Percentiles rank a stretch among this genome's conserved stretches.
Evolutionary conservation across 2,329 filamentous ascomycete species (phyloP).

Genomic region (Microcyclosporella mali): DNA sequence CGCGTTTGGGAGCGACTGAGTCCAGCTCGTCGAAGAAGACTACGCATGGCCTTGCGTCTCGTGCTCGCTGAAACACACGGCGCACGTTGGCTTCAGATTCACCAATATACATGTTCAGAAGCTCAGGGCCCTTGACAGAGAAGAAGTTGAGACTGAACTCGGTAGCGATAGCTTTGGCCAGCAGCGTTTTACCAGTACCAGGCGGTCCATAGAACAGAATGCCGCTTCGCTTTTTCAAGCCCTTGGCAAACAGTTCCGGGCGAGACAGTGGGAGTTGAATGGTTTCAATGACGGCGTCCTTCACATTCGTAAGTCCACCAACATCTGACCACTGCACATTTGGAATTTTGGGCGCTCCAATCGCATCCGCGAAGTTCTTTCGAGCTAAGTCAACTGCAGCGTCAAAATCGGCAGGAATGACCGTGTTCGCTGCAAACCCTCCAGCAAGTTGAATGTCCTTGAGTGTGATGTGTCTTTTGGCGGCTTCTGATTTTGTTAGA

Average conservation of each 20-base stretch:
- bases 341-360: constrained; percentile 94
- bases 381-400: constrained; percentile 89
- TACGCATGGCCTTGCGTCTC: constrained; percentile 79
- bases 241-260: constrained; percentile 90
- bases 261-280: constrained; percentile 88
- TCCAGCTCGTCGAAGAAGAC: constrained; percentile 94
- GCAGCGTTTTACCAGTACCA: constrained; percentile 84
- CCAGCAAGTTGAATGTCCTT: constrained; percentile 85
- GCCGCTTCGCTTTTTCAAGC: constrained; percentile 94
- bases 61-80: constrained; percentile 77
- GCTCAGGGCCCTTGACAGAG: constrained; percentile 82
- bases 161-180: constrained; percentile 87
- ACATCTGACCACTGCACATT: constrained; percentile 97
- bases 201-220: constrained; percentile 90
- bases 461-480: constrained; percentile 44
- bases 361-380: constrained; percentile 96
- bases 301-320: constrained; percentile 85
- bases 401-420: constrained; percentile 81
- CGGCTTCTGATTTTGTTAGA: constrained; percentile 34
- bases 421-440: constrained; percentile 67
- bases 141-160: constrained; percentile 95
- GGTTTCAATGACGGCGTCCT: constrained; percentile 94
- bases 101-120: constrained; percentile 95
- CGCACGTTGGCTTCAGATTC: constrained; percentile 90
- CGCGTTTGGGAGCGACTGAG: constrained; percentile 89